Base-by-base conservation (phyloP, 768 basidiomycete genomes). In the Calvatia gigantea region DNA sequence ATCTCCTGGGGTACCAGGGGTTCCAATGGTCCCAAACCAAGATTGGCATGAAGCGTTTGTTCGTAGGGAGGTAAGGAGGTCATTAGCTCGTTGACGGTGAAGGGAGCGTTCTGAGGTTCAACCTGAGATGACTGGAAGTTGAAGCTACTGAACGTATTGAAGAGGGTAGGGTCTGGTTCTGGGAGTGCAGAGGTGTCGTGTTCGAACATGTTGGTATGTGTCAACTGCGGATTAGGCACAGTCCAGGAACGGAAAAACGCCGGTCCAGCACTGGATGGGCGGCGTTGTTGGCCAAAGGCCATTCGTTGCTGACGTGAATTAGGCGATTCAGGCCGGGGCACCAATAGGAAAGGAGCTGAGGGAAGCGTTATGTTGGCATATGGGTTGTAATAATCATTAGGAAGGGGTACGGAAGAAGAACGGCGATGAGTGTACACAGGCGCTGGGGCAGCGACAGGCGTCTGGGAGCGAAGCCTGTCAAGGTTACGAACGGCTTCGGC, bases 351-450 rank as follows among this genome's bases (percentile, higher is more conserved):
- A 0, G 80, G 70, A 1, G 75, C 52, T 0, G 72, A 65, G 0
- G 82, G 79, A 12, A 83, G 61, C 0, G 77, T 64, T 41, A 82
- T 81, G 52, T 59, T 56, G 58, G 41, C 49, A 37, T 60, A 45
- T 29, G 59, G 48, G 42, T 37, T 61, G 56, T 66, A 62, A 35
- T 61, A 67, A 43, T 73, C 70, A 59, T 76, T 77, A 2, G 80
- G 81, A 8, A 85, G 78, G 1, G 85, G 86, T 0, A 85, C 85
- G 0, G 84, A 85, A 0, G 85, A 87, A 1, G 84, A 75, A 0
- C 85, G 77, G 52, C 85, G 81, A 14, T 73, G 76, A 8, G 69
- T 69, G 61, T 73, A 75, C 29, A 69, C 53, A 0, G 60, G 58
- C 3, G 58, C 61, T 6, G 56, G 59, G 9, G 47, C 58, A 31